Evolutionary conservation across 2,329 filamentous ascomycete genomes (phyloP), one percentile per base, ranked within the genome.

Genomic region (Trichoderma lentiforme): DNA sequence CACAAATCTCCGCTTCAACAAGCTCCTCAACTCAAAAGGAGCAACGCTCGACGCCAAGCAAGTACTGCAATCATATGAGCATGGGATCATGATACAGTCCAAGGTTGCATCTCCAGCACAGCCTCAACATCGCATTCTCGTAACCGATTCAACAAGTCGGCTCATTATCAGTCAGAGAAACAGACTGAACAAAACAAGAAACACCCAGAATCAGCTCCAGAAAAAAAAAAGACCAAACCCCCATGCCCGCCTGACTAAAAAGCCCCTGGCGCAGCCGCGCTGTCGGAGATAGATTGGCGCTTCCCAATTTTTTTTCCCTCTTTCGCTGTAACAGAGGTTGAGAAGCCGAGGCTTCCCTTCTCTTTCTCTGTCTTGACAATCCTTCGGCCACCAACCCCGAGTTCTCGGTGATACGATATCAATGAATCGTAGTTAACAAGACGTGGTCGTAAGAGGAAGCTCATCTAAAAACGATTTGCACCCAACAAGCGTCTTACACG

Each of bases 251-350:
- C 21, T 53, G 43, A 51, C 43, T 51, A 51, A 53, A 51, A 34
- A 21, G 56, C 39, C 56, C 66, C 57, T 61, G 57, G 60, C 18
- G 24, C 18, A 58, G 56, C 56, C 65, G 57, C 28, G 9, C n/a
- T 53, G 66, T 70, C 57, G 47, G 66, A 70, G 36, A 70, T 70
- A 70, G 57, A 70, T 70, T 61, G 36, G 28, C 12, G 18, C n/a
- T 57, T 57, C 26, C 26, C 24, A 30, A 18, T 57, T 57, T 28
- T 28, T 18, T 57, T 57, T n/a, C n/a, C 24, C 24, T 57, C 26
- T 57, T 24, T 21, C 21, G 21, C n/a, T 3, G 47, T 7, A 24
- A 53, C 43, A 21, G 8, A 8, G n/a, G 47, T 53, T 53, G 5
- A 21, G 32, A n/a, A 34, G 57, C 57, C 57, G 57, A 60, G n/a